A percentile compares a stretch with the other conserved stretches of the same genome.
Evolutionary conservation across 768 basidiomycete species (phyloP).

Genomic region (Hericium coralloides): DNA sequence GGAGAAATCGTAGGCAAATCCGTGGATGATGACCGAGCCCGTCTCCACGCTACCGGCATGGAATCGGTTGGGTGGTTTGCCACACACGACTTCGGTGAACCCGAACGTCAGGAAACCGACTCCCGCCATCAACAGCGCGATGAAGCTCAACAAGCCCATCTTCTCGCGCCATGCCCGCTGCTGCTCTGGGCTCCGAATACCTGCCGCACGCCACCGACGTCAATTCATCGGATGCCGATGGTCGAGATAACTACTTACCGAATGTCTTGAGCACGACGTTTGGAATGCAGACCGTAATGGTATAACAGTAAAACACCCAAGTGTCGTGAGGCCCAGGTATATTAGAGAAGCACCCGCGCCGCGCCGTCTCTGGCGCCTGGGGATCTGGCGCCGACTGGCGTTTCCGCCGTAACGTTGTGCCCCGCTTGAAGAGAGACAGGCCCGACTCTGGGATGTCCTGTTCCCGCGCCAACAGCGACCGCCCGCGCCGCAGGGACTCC

Average conservation of each 20-base stretch:
- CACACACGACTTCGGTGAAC: conserved; percentile 92
- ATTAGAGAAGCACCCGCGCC: conserved; percentile 53
- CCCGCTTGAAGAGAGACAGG: conserved; percentile 83
- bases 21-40: conserved; percentile 87
- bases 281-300: conserved; percentile 82
- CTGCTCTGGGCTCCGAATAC: conserved; percentile 83
- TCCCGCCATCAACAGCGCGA: conserved; percentile 74
- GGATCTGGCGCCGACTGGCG: conserved; percentile 33
- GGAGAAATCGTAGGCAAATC: conserved; percentile 87
- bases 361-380: conserved; percentile 25
- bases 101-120: conserved; percentile 99
- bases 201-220: conserved; percentile 27
- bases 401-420: conserved; percentile 70
- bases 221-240: neutral
- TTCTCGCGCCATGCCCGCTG: conserved; percentile 99
- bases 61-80: conserved; percentile 75
- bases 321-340: conserved; percentile 86
- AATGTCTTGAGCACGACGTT: conserved; percentile 64
- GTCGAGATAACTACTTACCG: conserved; percentile 41
- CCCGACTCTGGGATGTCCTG: conserved; percentile 89
- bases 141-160: conserved; percentile 83
- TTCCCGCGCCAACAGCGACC: conserved; percentile 83
- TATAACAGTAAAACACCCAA: conserved; percentile 92
- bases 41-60: conserved; percentile 70
- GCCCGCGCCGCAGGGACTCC: conserved; percentile 65